Conservation (phyloP, 352 stramenopile species). For the Phytophthora nicotianae region DNA sequence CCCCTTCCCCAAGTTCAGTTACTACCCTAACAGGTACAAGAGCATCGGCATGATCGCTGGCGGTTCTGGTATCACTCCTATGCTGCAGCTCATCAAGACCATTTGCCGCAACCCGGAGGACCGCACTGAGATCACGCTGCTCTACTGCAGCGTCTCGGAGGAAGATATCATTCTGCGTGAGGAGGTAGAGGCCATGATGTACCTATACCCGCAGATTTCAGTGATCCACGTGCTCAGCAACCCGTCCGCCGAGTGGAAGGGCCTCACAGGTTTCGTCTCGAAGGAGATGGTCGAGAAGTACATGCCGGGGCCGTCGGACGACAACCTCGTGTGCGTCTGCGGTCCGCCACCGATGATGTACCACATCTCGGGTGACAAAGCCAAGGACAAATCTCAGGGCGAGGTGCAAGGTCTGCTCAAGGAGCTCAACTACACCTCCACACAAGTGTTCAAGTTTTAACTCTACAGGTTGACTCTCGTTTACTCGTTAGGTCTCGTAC, state of each 20-base stretch:
- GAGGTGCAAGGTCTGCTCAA: conserved; percentile 88
- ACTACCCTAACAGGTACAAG: conserved; percentile 90
- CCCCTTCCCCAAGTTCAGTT: conserved; percentile 86
- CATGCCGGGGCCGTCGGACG: conserved; percentile 78
- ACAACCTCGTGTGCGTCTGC: conserved; percentile 89
- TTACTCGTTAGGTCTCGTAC: too few species aligned
- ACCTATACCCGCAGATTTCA: conserved; percentile 83
- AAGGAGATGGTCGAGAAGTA: conserved; percentile 86
- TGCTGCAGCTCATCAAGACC: conserved; percentile 87
- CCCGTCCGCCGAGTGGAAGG: conserved; percentile 66
- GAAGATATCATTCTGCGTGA: conserved; percentile 90
- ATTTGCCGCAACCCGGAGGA: conserved; percentile 87
- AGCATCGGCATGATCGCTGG: conserved; percentile 90
- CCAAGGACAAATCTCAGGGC: conserved; percentile 85
- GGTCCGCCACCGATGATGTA: conserved; percentile 91
- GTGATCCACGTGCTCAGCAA: conserved; percentile 80
- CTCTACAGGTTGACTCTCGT: conserved; percentile 9
- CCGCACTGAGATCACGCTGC: conserved; percentile 82
- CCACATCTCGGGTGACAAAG: conserved; percentile 87
- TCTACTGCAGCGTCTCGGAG: conserved; percentile 88
- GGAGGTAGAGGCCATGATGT: conserved; percentile 84
- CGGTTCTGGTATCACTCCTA: conserved; percentile 91
- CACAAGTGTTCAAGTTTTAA: conserved; percentile 89
- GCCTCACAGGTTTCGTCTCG: conserved; percentile 72
- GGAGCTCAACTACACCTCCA: conserved; percentile 77